Percentiles rank a stretch among this genome's conserved stretches.
Evolutionary conservation across 2,329 filamentous ascomycete genomes (phyloP).

Genomic region (Trichophyton equinum): DNA sequence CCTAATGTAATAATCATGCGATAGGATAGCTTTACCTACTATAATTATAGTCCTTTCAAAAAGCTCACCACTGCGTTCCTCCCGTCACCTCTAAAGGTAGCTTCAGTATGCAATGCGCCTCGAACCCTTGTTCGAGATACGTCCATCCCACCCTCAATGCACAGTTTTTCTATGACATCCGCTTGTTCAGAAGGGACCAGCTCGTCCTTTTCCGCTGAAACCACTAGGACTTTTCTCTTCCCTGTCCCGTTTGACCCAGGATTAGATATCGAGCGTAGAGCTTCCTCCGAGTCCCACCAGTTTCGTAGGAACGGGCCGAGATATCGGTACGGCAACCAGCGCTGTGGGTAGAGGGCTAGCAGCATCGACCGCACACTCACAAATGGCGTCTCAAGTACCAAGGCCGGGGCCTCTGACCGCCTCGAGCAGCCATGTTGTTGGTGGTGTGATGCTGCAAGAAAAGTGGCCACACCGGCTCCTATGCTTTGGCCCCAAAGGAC

Average conservation of each 20-base stretch:
- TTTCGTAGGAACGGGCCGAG: slow-evolving; percentile 61
- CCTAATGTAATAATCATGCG: neutral
- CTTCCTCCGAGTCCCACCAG: slow-evolving; percentile 37
- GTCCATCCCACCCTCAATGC: slow-evolving; percentile 21
- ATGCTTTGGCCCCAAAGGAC: slow-evolving; percentile 15
- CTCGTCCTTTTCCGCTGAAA: slow-evolving; percentile 34
- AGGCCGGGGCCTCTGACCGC: slow-evolving; percentile 24
- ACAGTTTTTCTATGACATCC: slow-evolving; percentile 24
- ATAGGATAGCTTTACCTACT: neutral
- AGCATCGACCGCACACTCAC: slow-evolving; percentile 60
- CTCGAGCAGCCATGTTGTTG: slow-evolving; percentile 17
- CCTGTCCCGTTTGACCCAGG: neutral
- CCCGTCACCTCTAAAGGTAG: slow-evolving; percentile 33
- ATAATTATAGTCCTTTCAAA: slow-evolving; percentile 6
- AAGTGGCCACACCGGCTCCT: slow-evolving; percentile 58
- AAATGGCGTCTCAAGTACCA: slow-evolving; percentile 68
- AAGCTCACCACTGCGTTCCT: slow-evolving; percentile 26
- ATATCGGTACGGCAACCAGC: slow-evolving; percentile 66
- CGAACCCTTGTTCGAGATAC: slow-evolving; percentile 29
- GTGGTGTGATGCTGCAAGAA: slow-evolving; percentile 35
- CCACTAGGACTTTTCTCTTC: slow-evolving; percentile 25
- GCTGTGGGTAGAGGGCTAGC: slow-evolving; percentile 59
- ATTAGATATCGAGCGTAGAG: slow-evolving; percentile 28
- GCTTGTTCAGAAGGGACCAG: slow-evolving; percentile 31
- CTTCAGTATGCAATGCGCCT: slow-evolving; percentile 41